Base-by-base conservation (phyloP, 2,329 filamentous ascomycete species). In the Fusarium odoratissimum region DNA sequence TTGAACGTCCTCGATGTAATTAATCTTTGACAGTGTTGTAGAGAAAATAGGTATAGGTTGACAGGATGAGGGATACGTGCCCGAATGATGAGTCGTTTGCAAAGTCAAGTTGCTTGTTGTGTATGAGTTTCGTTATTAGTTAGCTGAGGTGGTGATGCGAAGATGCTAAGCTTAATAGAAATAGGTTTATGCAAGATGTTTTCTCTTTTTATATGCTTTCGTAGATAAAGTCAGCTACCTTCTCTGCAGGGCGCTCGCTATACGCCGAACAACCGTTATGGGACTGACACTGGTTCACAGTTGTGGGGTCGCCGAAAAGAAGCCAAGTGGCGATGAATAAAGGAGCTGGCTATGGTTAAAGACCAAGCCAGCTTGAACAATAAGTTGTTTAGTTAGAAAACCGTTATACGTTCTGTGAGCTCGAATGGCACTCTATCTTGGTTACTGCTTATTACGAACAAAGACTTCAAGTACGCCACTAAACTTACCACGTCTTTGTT, bases 191-290 rank as follows among this genome's bases (percentile, higher is more conserved):
- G 45, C 21, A 30, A 17, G 9, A 31, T 16, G 0, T 5, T n/a
- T 49, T 14, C 13, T 9, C 46, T 13, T 49, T 17, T 31, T 23
- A 33, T 49, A 49, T 49, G 11, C 0, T 12, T 33, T 6, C 42
- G n/a, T 14, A 6, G 8, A 28, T 45, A 28, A 45, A 45, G 7
- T 28, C 17, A 14, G 12, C 9, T 13, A 11, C 23, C 19, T 19
- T 8, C 2, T 19, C 23, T 6, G 11, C 41, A 44, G 5, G 23
- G 23, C 12, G 12, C 42, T 45, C 28, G 28, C 7, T 28, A 14
- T 0, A 9, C 17, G 7, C 8, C 17, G n/a, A 49, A 19, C 1
- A 17, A 23, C 5, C 8, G n/a, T n/a, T 7, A 17, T 23, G 11
- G 10, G 4, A 7, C 46, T 33, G 30, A 23, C 17, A 21, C 8